phyloP scores from a whole-genome alignment of 345 rosid genomes.

The Boechera stricta region DNA sequence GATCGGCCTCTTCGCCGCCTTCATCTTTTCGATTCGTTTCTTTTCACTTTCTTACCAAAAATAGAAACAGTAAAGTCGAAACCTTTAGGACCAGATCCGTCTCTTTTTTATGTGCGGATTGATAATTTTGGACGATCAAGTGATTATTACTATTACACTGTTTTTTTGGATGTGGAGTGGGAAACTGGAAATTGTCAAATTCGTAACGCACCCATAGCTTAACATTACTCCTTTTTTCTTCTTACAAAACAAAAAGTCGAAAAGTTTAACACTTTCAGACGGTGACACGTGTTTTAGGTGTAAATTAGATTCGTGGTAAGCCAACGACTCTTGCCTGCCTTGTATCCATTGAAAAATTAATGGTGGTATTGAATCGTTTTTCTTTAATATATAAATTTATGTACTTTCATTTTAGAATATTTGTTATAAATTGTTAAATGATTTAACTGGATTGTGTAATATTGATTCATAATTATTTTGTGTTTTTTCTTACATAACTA shows the following conservation, averaged over 20 bases:
- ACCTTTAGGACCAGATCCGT: constrained; percentile 37
- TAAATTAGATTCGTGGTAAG: constrained; percentile 38
- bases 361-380: background rate
- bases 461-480: background rate
- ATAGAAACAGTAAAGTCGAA: constrained; percentile 24
- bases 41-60: background rate
- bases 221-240: background rate
- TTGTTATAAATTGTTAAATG: background rate
- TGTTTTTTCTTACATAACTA: background rate
- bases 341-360: background rate
- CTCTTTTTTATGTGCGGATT: background rate
- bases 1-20: constrained; percentile 64
- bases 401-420: background rate
- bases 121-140: constrained; percentile 1
- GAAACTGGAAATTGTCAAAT: background rate
- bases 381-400: background rate
- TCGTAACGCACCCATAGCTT: constrained; percentile 10
- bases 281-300: constrained; percentile 42
- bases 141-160: constrained; percentile 1
- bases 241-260: constrained; percentile 6
- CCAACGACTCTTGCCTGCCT: constrained; percentile 25
- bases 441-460: background rate
- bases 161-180: constrained; percentile 1
- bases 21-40: constrained; percentile 46
- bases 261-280: constrained; percentile 2